These are phyloP conservation scores for Endothia cerciana DNA, from an alignment of 2,329 filamentous ascomycete species.

Conservation along the genomic window DNA sequence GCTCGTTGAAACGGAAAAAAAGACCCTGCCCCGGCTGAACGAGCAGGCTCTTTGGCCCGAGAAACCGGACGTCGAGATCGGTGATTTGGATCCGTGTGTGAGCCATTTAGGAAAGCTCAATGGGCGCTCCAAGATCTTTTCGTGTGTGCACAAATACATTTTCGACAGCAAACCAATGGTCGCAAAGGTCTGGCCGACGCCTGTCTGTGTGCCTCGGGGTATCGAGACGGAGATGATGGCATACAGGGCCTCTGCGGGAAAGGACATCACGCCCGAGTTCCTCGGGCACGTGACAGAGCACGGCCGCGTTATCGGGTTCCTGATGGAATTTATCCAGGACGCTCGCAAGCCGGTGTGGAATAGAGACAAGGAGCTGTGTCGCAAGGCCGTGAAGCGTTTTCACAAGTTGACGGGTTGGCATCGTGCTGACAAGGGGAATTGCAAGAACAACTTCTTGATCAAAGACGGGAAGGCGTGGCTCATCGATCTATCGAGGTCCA, in stretches of 20 bases:
- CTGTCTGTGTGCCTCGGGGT: background rate
- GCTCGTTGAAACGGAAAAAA: background rate
- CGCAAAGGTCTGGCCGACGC: conserved; percentile 25
- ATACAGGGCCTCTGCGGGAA: conserved; percentile 15
- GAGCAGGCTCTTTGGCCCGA: conserved; percentile 13
- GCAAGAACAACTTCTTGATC: conserved; percentile 21
- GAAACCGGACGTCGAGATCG: conserved; percentile 13
- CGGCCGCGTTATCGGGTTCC: conserved; percentile 23
- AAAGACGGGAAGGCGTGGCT: conserved; percentile 18
- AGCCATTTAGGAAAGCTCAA: background rate
- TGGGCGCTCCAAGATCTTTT: background rate
- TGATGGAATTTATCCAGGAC: conserved; percentile 13
- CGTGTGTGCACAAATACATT: background rate
- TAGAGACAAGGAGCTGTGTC: conserved; percentile 21
- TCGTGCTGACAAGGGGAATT: conserved; percentile 11
- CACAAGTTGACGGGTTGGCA: conserved; percentile 23
- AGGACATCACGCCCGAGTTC: conserved; percentile 17
- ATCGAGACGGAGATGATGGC: conserved; percentile 26
- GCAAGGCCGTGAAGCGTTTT: conserved; percentile 7
- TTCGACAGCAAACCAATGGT: conserved; percentile 9
- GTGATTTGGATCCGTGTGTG: background rate
- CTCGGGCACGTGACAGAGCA: conserved; percentile 19
- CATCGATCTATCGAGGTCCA: conserved; percentile 15
- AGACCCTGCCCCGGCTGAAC: conserved; percentile 1
- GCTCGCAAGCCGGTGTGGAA: conserved; percentile 10